Evolutionary conservation across 768 basidiomycete genomes (phyloP).

Genomic region (Amanita brunnescens): DNA sequence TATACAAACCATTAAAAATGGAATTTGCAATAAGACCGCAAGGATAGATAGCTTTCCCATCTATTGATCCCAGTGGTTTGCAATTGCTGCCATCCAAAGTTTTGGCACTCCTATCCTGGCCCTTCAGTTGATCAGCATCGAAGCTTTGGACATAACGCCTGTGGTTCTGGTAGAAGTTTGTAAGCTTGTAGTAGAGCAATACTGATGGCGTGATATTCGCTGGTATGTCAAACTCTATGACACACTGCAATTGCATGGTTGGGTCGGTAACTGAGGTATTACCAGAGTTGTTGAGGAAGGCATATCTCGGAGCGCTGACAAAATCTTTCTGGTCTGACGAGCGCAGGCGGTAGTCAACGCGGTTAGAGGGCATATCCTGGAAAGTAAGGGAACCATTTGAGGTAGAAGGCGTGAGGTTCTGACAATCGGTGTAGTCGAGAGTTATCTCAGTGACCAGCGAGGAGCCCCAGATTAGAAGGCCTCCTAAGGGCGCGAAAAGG

Average conservation of each 20-base stretch:
- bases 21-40: constrained; percentile 98
- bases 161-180: constrained; percentile 98
- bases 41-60: constrained; percentile 69
- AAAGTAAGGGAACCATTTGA: constrained; percentile 31
- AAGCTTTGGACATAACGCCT: constrained; percentile 93
- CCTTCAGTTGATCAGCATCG: constrained; percentile 78
- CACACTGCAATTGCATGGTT: constrained; percentile 48
- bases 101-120: constrained; percentile 41
- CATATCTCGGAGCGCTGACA: constrained; percentile 58
- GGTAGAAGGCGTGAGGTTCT: constrained; percentile 43
- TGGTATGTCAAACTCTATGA: constrained; percentile 77
- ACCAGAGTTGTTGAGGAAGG: constrained; percentile 55
- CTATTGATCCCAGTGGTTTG: constrained; percentile 66
- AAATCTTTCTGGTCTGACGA: constrained; percentile 44
- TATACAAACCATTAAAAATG: constrained; percentile 75
- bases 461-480: constrained; percentile 85
- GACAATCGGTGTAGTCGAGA: constrained; percentile 92
- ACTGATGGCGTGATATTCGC: constrained; percentile 66
- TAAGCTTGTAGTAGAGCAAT: constrained; percentile 93
- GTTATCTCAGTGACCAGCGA: constrained; percentile 84
- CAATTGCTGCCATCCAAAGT: constrained; percentile 70
- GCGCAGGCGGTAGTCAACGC: constrained; percentile 59
- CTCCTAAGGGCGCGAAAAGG: constrained; percentile 94
- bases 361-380: constrained; percentile 50
- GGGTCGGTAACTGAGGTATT: constrained; percentile 35